These are phyloP conservation scores for Colletotrichum sp. DNA, from an alignment of 2,329 filamentous ascomycete species.

Conservation along the genomic window DNA sequence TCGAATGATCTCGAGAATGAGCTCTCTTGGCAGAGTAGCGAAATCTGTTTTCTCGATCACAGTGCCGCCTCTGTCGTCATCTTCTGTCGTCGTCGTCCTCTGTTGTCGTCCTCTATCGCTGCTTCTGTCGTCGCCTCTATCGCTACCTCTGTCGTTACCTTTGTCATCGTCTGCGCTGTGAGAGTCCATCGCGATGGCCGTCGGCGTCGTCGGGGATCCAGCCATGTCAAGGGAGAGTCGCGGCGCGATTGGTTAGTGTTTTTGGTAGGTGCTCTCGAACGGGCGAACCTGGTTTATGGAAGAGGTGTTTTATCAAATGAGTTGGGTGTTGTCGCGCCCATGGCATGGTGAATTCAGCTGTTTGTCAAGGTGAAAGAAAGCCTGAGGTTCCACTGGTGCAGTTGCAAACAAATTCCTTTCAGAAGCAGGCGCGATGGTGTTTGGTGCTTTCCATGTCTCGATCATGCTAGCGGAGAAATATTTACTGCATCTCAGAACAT, in stretches of 20 bases:
- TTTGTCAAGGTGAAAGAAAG: not conserved
- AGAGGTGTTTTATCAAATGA: not conserved
- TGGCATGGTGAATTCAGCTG: fast-evolving
- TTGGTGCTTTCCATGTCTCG: not conserved
- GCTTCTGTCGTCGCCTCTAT: not conserved
- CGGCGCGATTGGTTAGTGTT: not conserved
- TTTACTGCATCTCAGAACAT: not conserved
- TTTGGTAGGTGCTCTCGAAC: not conserved
- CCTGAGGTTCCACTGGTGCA: not conserved
- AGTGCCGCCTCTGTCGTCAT: not conserved
- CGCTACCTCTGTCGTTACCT: fast-evolving
- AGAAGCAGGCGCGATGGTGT: not conserved
- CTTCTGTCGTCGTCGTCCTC: not conserved
- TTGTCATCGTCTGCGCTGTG: not conserved
- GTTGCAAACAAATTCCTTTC: not conserved
- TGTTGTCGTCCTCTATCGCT: not conserved
- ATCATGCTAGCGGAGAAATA: not conserved
- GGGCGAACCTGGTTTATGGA: not conserved
- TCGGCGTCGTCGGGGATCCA: not conserved
- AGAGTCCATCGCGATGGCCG: fast-evolving
- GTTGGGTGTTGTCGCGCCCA: not conserved
- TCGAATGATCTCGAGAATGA: not conserved
- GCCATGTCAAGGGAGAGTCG: not conserved
- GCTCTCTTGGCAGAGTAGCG: not conserved
- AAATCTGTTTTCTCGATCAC: not conserved